Evolutionary conservation across 345 rosid species (phyloP), one percentile per base, ranked within the genome.

Genomic region (Litchi chinensis): DNA sequence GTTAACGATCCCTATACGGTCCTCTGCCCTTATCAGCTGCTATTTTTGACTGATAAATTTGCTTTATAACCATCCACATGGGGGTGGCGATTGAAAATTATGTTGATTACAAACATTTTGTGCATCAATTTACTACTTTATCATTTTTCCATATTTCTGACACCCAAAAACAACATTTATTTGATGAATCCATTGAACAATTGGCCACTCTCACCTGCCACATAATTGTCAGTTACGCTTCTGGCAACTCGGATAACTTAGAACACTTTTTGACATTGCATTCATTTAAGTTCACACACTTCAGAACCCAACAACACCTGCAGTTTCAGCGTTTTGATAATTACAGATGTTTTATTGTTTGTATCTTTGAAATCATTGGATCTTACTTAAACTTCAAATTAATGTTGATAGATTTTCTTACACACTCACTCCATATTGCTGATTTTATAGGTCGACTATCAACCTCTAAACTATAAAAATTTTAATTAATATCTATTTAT

Each of bases 1-100:
- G 18, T 50, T 15, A 54, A 54, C 59, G 16, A 16, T 54, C n/a
- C 21, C 16, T 54, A 54, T 54, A 19, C 21, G 3, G 3, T 19
- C 28, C 37, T 32, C 24, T 54, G 32, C 70, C 8, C 1, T 6
- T 68, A 19, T 26, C 59, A 18, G 82, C 79, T n/a, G 85, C 82
- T 52, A 65, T 67, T 71, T 75, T 81, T 80, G 87, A 85, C 87
- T 46, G 37, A 40, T 57, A 21, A 68, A 62, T 66, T 40, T n/a
- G 10, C 18, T 46, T 15, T 44, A n/a, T 40, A 18, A n/a, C 68
- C 48, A 22, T 67, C 77, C 72, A 74, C 72, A 66, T 74, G 82
- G 1, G 5, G 37, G 24, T 10, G 28, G 26, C 56, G 65, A 52
- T 21, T 60, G 5, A 24, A 16, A 41, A 16, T 13, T 62, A 52